Percentiles rank a stretch among this genome's conserved stretches.
Conservation (phyloP, 1,284 basidiomycete genomes). For the Neonothopanus nambi region DNA sequence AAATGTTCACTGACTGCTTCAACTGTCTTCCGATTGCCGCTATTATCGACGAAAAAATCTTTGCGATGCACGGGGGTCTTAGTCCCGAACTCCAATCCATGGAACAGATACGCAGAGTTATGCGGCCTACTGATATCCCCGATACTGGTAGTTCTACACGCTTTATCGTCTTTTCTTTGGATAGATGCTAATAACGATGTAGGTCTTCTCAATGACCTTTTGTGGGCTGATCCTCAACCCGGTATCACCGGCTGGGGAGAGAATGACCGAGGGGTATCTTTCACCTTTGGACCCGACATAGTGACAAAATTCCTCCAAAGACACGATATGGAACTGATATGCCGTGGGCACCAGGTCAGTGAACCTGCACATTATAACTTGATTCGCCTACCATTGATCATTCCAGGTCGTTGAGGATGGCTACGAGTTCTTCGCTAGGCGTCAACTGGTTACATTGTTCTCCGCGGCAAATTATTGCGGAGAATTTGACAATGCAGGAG, state of each 20-base stretch:
- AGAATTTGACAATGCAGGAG: slow-evolving; percentile 99
- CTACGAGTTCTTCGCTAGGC: slow-evolving; percentile 98
- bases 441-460: slow-evolving; percentile 96
- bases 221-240: slow-evolving; percentile 99
- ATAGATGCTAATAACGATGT: neutral
- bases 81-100: slow-evolving; percentile 97
- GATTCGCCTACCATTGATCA: neutral
- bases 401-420: slow-evolving; percentile 94
- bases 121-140: slow-evolving; percentile 98
- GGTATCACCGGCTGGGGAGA: slow-evolving; percentile 99
- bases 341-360: slow-evolving; percentile 92
- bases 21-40: slow-evolving; percentile 94
- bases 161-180: too few relatives aligned
- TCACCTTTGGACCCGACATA: slow-evolving; percentile 97
- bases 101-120: slow-evolving; percentile 99
- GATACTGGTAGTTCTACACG: slow-evolving; percentile 77
- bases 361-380: neutral
- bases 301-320: slow-evolving; percentile 98
- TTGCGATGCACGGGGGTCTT: slow-evolving; percentile 90
- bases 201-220: slow-evolving; percentile 93
- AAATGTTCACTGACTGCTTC: slow-evolving; percentile 97
- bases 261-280: slow-evolving; percentile 97
- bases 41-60: slow-evolving; percentile 97
- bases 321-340: slow-evolving; percentile 99
- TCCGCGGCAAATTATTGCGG: slow-evolving; percentile 98